phyloP scores from a whole-genome alignment of 306 rosid species.

The Fragaria vesca region DNA sequence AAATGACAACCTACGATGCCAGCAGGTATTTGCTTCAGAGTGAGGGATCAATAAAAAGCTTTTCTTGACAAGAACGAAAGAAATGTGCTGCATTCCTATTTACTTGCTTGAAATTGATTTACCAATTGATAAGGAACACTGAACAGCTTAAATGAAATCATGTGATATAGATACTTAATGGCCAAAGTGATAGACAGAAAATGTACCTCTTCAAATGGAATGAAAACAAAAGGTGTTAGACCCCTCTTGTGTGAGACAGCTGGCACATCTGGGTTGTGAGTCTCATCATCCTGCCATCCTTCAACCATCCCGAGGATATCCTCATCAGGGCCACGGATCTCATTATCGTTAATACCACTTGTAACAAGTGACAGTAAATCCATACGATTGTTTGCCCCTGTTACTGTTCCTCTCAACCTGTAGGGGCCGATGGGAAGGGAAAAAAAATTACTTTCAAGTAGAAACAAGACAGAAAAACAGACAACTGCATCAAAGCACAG shows the following conservation, averaged over 20 bases:
- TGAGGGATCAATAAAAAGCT: not conserved
- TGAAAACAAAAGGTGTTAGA: conserved; percentile 78
- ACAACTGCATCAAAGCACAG: not conserved
- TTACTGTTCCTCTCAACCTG: conserved; percentile 77
- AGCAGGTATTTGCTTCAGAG: not conserved
- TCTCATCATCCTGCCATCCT: conserved; percentile 93
- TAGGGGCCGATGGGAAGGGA: conserved; percentile 13
- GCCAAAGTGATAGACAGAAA: not conserved
- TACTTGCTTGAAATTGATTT: not conserved
- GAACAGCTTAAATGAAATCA: not conserved
- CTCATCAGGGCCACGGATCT: conserved; percentile 60
- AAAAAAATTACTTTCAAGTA: conserved; percentile 9
- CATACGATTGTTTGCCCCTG: conserved; percentile 92
- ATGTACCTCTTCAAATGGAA: conserved; percentile 81
- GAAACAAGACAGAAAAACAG: not conserved
- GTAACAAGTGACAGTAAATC: conserved; percentile 90
- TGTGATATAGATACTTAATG: not conserved
- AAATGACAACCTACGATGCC: not conserved
- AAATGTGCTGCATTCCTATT: not conserved
- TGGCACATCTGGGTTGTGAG: conserved; percentile 95
- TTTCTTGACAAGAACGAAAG: not conserved
- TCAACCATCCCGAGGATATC: conserved; percentile 85
- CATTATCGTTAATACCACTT: conserved; percentile 65
- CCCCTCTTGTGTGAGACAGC: conserved; percentile 91
- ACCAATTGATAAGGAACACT: not conserved